A percentile compares a stretch with the other conserved stretches of the same genome.
These are phyloP conservation scores for Xylariaceae sp. DNA, from an alignment of 2,329 filamentous ascomycete species.

Conservation along the genomic window DNA sequence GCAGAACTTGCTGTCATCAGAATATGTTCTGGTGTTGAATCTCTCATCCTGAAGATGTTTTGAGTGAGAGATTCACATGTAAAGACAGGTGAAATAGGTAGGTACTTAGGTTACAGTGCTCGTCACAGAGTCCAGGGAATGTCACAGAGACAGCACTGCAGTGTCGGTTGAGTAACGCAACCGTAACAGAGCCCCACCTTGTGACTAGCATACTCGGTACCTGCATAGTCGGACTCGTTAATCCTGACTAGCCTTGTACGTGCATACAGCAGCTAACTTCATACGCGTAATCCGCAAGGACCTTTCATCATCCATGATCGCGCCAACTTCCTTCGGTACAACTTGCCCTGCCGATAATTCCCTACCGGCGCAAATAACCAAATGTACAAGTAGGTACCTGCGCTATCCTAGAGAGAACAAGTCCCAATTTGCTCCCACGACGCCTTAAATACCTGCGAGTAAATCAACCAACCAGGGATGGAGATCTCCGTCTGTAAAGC, in stretches of 20 bases:
- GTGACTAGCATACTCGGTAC: not conserved
- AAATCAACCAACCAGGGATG: conserved; percentile 1
- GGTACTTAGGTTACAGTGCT: no score
- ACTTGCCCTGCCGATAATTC: not conserved
- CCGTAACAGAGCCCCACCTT: no score
- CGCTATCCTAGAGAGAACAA: not conserved
- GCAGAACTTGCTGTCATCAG: no score
- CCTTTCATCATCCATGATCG: not conserved
- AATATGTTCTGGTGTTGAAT: no score
- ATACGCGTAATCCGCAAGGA: not conserved
- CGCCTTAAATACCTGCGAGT: not conserved
- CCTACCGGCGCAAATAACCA: not conserved
- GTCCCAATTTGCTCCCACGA: not conserved
- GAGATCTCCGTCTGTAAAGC: not conserved
- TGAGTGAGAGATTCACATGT: no score
- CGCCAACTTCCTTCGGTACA: no score
- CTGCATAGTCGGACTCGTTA: not conserved
- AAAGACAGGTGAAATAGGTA: no score
- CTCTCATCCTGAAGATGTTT: no score
- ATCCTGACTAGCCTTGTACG: not conserved
- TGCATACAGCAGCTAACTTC: not conserved
- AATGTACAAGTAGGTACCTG: not conserved
- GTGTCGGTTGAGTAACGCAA: no score
- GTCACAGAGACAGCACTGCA: no score
- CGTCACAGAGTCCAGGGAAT: no score